A percentile compares a stretch with the other conserved stretches of the same genome.
phyloP scores from a whole-genome alignment of 2,329 filamentous ascomycete genomes.

The Colletotrichum sp. region DNA sequence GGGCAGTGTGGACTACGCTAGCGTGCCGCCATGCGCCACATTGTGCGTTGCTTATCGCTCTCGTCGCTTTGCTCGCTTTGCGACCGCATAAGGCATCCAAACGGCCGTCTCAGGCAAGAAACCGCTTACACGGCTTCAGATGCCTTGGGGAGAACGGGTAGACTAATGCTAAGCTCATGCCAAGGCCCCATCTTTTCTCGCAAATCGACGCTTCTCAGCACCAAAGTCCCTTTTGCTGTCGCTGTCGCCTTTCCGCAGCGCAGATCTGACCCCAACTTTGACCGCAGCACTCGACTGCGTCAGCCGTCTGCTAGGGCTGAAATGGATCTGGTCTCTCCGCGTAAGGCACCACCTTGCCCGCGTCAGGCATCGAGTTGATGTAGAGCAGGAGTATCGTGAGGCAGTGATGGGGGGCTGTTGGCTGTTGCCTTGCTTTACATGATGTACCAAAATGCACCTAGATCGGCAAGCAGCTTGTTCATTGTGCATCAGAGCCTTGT shows the following conservation, averaged over 20 bases:
- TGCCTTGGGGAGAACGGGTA: neutral
- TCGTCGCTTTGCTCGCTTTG: neutral
- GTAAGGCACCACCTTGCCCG: neutral
- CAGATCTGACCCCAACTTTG: neutral
- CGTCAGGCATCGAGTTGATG: neutral
- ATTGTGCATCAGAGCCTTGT: neutral
- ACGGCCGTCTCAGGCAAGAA: neutral
- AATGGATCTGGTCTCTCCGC: neutral
- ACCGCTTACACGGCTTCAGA: neutral
- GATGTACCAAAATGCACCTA: too few species aligned
- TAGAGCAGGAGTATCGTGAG: neutral
- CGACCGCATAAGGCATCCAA: neutral
- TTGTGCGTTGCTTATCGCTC: neutral
- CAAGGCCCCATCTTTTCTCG: neutral
- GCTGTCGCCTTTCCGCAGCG: neutral
- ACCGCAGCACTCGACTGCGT: neutral
- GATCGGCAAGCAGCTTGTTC: neutral
- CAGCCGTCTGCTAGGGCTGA: neutral
- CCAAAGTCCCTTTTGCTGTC: neutral
- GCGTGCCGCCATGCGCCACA: neutral
- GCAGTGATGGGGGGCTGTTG: neutral
- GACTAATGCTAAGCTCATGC: neutral
- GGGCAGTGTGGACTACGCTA: neutral
- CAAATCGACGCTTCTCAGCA: neutral
- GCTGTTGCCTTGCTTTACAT: neutral